Conservation (phyloP, 2,329 filamentous ascomycete species). For the Trichoderma aggressivum region DNA sequence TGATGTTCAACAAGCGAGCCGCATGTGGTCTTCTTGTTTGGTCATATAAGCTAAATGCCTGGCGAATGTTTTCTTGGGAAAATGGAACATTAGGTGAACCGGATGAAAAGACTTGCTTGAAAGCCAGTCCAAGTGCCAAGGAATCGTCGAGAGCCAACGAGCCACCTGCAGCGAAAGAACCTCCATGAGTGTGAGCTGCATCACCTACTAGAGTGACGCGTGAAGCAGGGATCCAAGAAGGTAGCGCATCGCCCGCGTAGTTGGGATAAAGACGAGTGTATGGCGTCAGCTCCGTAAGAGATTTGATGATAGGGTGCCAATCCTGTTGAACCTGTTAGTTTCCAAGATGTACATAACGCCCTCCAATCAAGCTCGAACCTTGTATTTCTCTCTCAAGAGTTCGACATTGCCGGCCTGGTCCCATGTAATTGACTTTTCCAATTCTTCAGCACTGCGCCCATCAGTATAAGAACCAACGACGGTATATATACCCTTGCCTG, state of each 20-base stretch:
- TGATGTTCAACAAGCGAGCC: constrained; percentile 16
- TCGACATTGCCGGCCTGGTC: constrained; percentile 36
- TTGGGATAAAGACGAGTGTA: constrained; percentile 42
- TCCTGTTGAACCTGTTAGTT: constrained; percentile 19
- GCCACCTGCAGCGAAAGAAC: constrained; percentile 38
- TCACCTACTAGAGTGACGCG: constrained; percentile 36
- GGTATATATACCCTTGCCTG: constrained; percentile 36
- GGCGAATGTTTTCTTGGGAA: neutral
- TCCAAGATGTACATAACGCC: accelerated
- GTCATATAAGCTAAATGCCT: constrained; percentile 11
- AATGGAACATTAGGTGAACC: neutral
- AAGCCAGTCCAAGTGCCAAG: neutral
- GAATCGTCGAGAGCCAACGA: constrained; percentile 39
- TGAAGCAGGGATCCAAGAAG: constrained; percentile 34
- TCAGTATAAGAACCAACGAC: constrained; percentile 42
- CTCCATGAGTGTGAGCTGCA: constrained; percentile 40
- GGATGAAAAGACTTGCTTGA: neutral
- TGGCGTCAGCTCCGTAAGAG: constrained; percentile 39
- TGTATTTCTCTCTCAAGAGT: constrained; percentile 35
- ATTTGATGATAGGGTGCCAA: constrained; percentile 40
- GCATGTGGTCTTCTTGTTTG: constrained; percentile 20
- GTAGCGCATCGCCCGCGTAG: constrained; percentile 36
- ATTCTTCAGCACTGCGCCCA: constrained; percentile 29
- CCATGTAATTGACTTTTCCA: constrained; percentile 34
- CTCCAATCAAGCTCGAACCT: constrained; percentile 3